Evolutionary conservation across 2,329 filamentous ascomycete species (phyloP), one percentile per base, ranked within the genome.

Genomic region (Ploettnerulaceae sp.): DNA sequence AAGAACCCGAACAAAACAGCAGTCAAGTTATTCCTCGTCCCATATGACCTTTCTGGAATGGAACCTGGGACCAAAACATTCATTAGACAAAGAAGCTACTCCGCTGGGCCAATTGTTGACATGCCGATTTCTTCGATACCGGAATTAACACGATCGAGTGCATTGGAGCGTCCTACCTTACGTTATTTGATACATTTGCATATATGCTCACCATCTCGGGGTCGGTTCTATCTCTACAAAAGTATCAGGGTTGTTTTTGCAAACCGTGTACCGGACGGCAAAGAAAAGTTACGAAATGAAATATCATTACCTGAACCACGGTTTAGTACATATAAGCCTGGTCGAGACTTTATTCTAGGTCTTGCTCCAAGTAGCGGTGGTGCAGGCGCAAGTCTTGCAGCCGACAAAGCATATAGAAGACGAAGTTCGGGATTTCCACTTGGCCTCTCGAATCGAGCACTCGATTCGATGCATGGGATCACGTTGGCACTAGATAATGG

Each of bases 1-100:
- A 97, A 97, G 65, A 98, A 97, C 60, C 91, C 90, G 12, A 95
- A 97, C 69, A 97, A 97, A 64, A 97, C 93, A 3, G 93, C 93
- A 1, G 91, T 97, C 45, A 97, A 98, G 66, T 73, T 98, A 0
- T 97, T 97, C 58, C 74, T 97, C 18, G 81, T 98, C 2, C 93
- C 91, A 0, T 98, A 97, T 58, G 89, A 97, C 63, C 72, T 98
- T 1, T 76, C 81, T 1, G 91, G 89, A 41, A 98, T 98, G 91
- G 85, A 93, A 52, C 79, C 89, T 0, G 89, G 89, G 0, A 94
- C 89, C 12, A 97, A 97, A 67, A 98, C 93, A 0, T 97, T 97
- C 58, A 85, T 98, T 51, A 81, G 93, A 22, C 93, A 98, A 67
- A 84, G 93, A 50, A 93, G 86, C 64, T 97, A 95, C 66, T 95